Conservation (phyloP, 768 basidiomycete genomes). For the Pleurotus ostreatus region DNA sequence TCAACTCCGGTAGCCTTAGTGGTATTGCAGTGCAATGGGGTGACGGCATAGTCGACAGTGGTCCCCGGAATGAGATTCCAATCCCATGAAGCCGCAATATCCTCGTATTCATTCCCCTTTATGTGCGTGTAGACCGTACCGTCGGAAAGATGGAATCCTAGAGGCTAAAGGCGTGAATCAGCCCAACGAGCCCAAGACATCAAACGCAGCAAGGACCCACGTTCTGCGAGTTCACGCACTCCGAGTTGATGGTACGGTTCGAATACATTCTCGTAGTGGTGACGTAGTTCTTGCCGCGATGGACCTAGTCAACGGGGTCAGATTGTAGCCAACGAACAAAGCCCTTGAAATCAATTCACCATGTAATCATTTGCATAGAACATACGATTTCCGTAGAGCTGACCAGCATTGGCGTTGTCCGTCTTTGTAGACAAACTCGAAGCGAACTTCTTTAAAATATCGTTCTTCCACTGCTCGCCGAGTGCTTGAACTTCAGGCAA, state of each 20-base stretch:
- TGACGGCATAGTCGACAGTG: conserved; percentile 59
- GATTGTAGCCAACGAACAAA: background rate
- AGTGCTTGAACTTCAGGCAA: conserved; percentile 45
- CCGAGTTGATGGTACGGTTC: conserved; percentile 52
- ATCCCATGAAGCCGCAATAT: conserved; percentile 70
- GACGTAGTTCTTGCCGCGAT: conserved; percentile 58
- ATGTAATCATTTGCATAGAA: conserved; percentile 69
- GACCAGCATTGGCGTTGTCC: conserved; percentile 51
- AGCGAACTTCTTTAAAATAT: conserved; percentile 32
- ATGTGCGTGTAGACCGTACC: conserved; percentile 63
- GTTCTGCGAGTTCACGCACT: conserved; percentile 64
- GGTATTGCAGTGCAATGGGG: conserved; percentile 43
- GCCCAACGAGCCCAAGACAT: no score
- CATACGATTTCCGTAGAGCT: conserved; percentile 53
- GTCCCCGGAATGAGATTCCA: conserved; percentile 77
- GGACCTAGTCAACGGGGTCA: conserved; percentile 40
- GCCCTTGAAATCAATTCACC: conserved; percentile 29
- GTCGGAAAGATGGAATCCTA: conserved; percentile 68
- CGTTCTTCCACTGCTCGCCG: conserved; percentile 49
- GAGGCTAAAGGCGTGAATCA: conserved; percentile 30
- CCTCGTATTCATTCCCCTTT: conserved; percentile 66
- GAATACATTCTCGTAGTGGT: conserved; percentile 64
- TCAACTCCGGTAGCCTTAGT: conserved; percentile 43
- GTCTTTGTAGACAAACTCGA: conserved; percentile 30
- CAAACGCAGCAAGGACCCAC: conserved; percentile 23